Base-by-base conservation (phyloP, 768 basidiomycete species). In the Boletus sp. region DNA sequence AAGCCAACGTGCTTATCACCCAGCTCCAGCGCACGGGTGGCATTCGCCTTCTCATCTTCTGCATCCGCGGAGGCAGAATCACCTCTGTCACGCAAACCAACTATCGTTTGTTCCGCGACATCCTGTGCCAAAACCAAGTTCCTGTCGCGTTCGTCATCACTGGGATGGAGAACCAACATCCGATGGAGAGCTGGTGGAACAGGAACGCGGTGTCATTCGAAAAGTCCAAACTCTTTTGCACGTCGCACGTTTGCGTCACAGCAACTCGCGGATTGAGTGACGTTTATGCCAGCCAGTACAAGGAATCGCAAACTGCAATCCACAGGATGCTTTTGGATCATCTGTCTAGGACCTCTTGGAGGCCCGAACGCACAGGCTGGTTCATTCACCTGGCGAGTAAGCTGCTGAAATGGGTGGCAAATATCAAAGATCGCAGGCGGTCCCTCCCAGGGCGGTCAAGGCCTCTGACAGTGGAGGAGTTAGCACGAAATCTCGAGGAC, bases 221-320 rank as follows among this genome's bases (percentile, higher is more conserved):
- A 39, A 48, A 10, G 40, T 57, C 52, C 28, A 51, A 56, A 5
- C 63, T 58, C 45, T 48, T 29, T 1, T 66, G 73, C 5, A 50
- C 55, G 8, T 72, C 72, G n/a, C 71, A 76, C 24, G 78, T 67
- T 0, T 79, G 79, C 51, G 65, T 79, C 55, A 76, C 76, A 0
- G 70, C 74, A 5, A 75, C 55, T 18, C 56, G 55, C 17, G 68
- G 75, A 7, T 47, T 56, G 20, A 48, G 64, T 0, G 37, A 58
- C 44, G 62, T 56, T 20, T 67, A 73, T 29, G 59, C 61, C 8
- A 36, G 45, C 1, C 68, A 72, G 47, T 77, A 77, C 47, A 54
- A 66, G 8, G 56, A 65, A 41, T 78, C 76, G 28, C 73, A 58
- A 52, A 30, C 9, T 44, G 66, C 62, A 33, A 59, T 75, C 33